phyloP scores from a whole-genome alignment of 2,329 filamentous ascomycete species.

The Penicillium hordei region DNA sequence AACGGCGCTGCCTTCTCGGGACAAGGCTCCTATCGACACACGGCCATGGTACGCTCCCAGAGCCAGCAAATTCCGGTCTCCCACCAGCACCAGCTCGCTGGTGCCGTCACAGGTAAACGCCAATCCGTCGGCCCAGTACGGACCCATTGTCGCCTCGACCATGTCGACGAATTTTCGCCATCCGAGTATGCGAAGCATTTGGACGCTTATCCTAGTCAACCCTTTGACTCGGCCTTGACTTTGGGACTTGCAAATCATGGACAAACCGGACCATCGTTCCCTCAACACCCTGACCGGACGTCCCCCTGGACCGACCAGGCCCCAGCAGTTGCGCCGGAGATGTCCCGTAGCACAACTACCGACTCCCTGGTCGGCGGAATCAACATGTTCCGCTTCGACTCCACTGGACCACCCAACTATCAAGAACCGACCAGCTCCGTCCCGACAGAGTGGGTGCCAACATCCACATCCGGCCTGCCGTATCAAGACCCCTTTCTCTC shows the following conservation, averaged over 20 bases:
- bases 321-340: slow-evolving; percentile 38
- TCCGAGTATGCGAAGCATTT: slow-evolving; percentile 43
- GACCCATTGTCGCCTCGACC: slow-evolving; percentile 31
- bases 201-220: slow-evolving; percentile 31
- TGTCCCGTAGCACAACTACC: slow-evolving; percentile 48
- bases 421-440: slow-evolving; percentile 24
- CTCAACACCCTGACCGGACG: slow-evolving; percentile 17
- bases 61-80: slow-evolving; percentile 40
- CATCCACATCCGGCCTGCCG: slow-evolving; percentile 17
- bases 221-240: slow-evolving; percentile 25
- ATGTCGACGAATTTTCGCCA: slow-evolving; percentile 45
- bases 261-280: slow-evolving; percentile 15
- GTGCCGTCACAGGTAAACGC: slow-evolving; percentile 30
- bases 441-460: slow-evolving; percentile 27
- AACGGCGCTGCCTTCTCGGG: slow-evolving; percentile 28
- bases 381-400: slow-evolving; percentile 48
- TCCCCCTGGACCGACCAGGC: slow-evolving; percentile 27
- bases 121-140: slow-evolving; percentile 34
- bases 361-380: slow-evolving; percentile 47
- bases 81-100: slow-evolving; percentile 28
- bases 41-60: slow-evolving; percentile 41
- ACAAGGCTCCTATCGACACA: slow-evolving; percentile 32
- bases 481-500: slow-evolving; percentile 20
- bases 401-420: slow-evolving; percentile 32
- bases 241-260: slow-evolving; percentile 16